Evolutionary conservation across 1,139 yeast species (phyloP), one percentile per base, ranked within the genome.

Genomic region (Sugiyamaella pinicola): DNA sequence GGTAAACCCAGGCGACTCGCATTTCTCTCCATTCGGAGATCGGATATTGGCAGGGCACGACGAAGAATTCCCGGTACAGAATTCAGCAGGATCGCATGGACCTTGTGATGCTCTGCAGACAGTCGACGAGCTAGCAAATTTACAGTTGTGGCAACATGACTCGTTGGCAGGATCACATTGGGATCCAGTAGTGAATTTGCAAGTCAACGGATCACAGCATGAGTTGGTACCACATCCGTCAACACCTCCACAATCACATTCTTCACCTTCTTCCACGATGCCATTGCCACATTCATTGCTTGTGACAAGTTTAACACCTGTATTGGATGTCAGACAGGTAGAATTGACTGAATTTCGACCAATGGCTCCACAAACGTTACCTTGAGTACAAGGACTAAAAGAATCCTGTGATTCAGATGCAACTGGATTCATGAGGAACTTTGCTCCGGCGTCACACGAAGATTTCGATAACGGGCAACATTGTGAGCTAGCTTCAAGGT

Each of bases 211-310:
- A 50, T 73, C 73, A 48, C 74, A 72, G 59, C 76, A 73, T 6
- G 61, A 29, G 51, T 69, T 64, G 38, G 52, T 61, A 15, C 60
- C 62, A 52, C 75, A 71, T 4, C 72, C 73, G n/a, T 62, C 67
- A 12, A 43, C 64, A 9, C 74, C 74, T 13, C 75, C 75, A 56
- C 75, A 72, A 53, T 71, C 75, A 53, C 75, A 71, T 22, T 71
- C 74, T 51, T 71, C 75, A 12, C 75, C 75, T 15, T 68, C 73
- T 52, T 71, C 75, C 4, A 71, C 74, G 48, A 71, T 71, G 6
- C 75, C 75, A 55, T 71, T 71, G 17, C 75, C 75, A 51, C 75
- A 71, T 37, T 66, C 69, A 52, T 69, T 68, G 38, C 58, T 63
- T 1, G 71, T 65, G 29, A 69, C 63, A 19, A 70, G 64, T 28